A percentile compares a stretch with the other conserved stretches of the same genome.
Evolutionary conservation across 176 grass and related monocot species (phyloP).

Genomic region (Zoysia pacifica): DNA sequence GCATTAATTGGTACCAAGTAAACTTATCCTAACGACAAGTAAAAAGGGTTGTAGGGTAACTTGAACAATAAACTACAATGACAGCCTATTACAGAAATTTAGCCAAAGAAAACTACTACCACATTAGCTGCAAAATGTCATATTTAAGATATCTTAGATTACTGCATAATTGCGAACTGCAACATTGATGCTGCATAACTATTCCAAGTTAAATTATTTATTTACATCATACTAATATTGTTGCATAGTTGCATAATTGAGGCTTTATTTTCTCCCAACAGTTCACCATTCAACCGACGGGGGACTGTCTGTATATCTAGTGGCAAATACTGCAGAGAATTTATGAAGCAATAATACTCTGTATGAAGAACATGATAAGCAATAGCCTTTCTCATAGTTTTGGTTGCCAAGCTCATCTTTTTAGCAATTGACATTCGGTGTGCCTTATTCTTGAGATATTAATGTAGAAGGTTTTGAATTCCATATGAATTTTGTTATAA

Average conservation of each 20-base stretch:
- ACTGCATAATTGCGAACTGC: not conserved
- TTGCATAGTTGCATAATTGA: not conserved
- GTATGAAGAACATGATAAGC: not conserved
- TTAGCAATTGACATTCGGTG: not conserved
- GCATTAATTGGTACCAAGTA: not conserved
- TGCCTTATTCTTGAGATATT: not conserved
- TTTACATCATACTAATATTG: not conserved
- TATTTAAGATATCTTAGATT: not conserved
- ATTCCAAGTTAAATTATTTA: not conserved
- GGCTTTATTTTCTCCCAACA: not conserved
- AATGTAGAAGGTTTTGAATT: conserved; percentile 10
- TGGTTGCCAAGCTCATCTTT: not conserved
- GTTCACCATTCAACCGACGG: not conserved
- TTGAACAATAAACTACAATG: not conserved
- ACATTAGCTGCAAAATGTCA: not conserved
- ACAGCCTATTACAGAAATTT: not conserved
- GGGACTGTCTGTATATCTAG: not conserved
- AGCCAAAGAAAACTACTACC: not conserved
- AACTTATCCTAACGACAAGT: not conserved
- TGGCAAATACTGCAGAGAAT: not conserved
- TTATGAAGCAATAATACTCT: not conserved
- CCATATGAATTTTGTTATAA: not conserved
- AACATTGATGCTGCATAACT: not conserved
- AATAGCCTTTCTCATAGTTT: not conserved
- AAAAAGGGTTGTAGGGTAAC: not conserved